phyloP scores from a whole-genome alignment of 768 basidiomycete species.

The Lactarius vividus region DNA sequence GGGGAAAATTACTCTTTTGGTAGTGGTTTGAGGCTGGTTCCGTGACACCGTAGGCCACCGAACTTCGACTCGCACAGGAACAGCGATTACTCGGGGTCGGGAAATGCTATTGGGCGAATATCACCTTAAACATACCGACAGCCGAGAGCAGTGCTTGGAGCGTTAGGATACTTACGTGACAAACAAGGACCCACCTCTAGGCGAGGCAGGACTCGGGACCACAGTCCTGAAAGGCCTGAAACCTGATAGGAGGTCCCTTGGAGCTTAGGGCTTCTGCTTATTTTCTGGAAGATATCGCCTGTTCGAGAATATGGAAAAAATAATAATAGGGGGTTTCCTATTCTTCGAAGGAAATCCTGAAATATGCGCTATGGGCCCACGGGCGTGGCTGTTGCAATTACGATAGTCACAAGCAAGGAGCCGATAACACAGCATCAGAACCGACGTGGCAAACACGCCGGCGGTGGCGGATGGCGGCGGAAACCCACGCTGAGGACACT shows the following conservation, averaged over 20 bases:
- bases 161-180: background rate
- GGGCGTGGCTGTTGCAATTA: background rate
- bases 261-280: background rate
- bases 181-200: background rate
- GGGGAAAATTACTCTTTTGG: background rate
- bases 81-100: background rate
- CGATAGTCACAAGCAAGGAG: background rate
- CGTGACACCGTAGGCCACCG: background rate
- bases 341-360: too few species aligned
- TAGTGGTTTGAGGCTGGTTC: background rate
- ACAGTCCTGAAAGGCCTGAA: too few species aligned
- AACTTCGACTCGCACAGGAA: background rate
- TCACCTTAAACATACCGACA: background rate
- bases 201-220: background rate
- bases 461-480: background rate
- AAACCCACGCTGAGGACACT: background rate
- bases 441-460: background rate
- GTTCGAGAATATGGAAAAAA: background rate
- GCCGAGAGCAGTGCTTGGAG: background rate
- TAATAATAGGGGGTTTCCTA: too few species aligned
- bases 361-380: background rate
- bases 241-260: too few species aligned
- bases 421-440: background rate
- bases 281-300: background rate
- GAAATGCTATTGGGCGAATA: background rate